These are phyloP conservation scores for Mycena vitilis DNA, from an alignment of 768 basidiomycete species.

Conservation along the genomic window DNA sequence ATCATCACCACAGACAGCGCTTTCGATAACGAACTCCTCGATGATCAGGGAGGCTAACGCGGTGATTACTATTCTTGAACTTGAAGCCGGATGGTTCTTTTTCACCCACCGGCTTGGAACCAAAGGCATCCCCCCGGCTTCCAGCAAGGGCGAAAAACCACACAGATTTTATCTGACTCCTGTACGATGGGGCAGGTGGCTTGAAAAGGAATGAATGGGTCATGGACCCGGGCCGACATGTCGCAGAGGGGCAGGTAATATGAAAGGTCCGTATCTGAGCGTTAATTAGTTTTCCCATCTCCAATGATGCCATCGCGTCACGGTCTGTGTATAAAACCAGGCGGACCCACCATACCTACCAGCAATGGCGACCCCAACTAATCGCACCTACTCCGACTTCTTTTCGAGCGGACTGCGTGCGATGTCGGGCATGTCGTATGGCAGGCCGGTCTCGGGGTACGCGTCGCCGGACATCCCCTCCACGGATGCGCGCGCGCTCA, in stretches of 20 bases:
- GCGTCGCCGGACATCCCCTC: conserved; percentile 17
- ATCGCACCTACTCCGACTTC: conserved; percentile 57
- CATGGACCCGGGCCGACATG: conserved; percentile 8
- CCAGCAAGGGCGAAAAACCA: neutral
- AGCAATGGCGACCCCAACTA: conserved; percentile 36
- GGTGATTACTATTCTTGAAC: conserved; percentile 8
- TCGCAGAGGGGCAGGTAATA: conserved; percentile 6
- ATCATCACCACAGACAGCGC: conserved; percentile 14
- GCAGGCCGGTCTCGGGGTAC: conserved; percentile 22
- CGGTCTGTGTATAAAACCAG: conserved; percentile 22
- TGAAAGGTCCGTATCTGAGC: conserved; percentile 24
- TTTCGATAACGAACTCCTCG: neutral
- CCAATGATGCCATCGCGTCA: conserved; percentile 27
- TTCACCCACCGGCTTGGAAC: conserved; percentile 14
- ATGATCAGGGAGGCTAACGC: conserved; percentile 19
- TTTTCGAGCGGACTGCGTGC: conserved; percentile 60
- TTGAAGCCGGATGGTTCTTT: conserved; percentile 10
- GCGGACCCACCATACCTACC: conserved; percentile 14
- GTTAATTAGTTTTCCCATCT: conserved; percentile 1
- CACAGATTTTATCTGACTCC: neutral
- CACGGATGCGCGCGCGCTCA: conserved; percentile 17
- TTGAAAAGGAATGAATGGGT: neutral
- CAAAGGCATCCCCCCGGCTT: neutral
- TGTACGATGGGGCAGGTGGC: neutral
- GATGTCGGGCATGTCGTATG: conserved; percentile 44